These are phyloP conservation scores for Aspergillus brasiliensis DNA, from an alignment of 2,329 filamentous ascomycete genomes.

Conservation along the genomic window DNA sequence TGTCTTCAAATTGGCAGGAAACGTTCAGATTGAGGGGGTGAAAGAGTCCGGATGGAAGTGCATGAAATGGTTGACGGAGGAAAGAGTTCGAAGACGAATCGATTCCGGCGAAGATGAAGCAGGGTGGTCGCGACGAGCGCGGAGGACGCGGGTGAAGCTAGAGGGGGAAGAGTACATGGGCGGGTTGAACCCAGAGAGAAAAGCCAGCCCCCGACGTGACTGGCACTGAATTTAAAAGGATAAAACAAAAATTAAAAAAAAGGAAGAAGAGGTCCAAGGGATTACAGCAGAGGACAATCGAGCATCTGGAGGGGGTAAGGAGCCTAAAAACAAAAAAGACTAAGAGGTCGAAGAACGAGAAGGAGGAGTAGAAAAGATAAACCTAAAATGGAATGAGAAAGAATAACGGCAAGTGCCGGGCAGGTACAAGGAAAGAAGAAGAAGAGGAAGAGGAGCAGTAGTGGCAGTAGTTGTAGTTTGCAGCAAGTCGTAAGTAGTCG, in stretches of 20 bases:
- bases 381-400: background rate
- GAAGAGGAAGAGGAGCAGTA: constrained; percentile 10
- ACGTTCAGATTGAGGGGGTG: background rate
- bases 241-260: too few relatives aligned
- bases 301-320: too few relatives aligned
- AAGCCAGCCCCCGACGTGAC: too few relatives aligned
- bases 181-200: too few relatives aligned
- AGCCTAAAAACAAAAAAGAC: too few relatives aligned
- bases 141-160: constrained; percentile 14
- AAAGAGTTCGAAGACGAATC: background rate
- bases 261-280: too few relatives aligned
- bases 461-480: background rate
- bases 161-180: constrained; percentile 9
- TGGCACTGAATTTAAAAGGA: too few relatives aligned
- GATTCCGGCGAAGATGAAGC: constrained; percentile 2
- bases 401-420: constrained; percentile 2
- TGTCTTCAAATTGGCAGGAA: background rate
- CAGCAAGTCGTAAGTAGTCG: background rate
- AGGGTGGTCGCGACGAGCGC: constrained; percentile 14
- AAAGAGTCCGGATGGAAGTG: constrained; percentile 10
- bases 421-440: constrained; percentile 9
- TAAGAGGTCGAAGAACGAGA: background rate
- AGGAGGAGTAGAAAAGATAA: constrained; percentile 7
- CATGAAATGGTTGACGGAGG: background rate
- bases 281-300: too few relatives aligned